phyloP scores from a whole-genome alignment of 2,329 filamentous ascomycete genomes.

The Ceratocystis diversiconidia region DNA sequence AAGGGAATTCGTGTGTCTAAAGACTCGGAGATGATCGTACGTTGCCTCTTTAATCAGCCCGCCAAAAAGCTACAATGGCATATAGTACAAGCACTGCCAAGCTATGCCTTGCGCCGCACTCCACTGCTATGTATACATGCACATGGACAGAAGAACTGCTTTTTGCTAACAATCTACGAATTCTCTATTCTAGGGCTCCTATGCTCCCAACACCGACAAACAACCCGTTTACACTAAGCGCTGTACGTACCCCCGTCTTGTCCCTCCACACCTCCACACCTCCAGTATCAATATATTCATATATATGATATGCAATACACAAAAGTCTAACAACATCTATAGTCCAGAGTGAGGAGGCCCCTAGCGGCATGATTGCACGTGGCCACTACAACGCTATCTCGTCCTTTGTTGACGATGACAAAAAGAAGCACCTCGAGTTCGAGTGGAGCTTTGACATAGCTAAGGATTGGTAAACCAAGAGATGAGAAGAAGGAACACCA shows the following conservation, averaged over 20 bases:
- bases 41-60: slow-evolving; percentile 24
- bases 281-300: not conserved
- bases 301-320: not conserved
- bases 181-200: slow-evolving; percentile 53
- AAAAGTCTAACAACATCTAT: not conserved
- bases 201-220: slow-evolving; percentile 81
- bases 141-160: not conserved
- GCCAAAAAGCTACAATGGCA: not conserved
- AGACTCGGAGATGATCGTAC: slow-evolving; percentile 94
- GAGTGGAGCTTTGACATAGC: slow-evolving; percentile 94
- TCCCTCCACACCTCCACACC: not conserved
- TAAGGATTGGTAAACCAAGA: slow-evolving; percentile 67
- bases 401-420: slow-evolving; percentile 90
- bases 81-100: too few relatives aligned
- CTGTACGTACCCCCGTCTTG: slow-evolving; percentile 45
- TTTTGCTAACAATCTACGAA: slow-evolving; percentile 21
- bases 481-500: not conserved
- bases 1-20: slow-evolving; percentile 79
- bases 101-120: not conserved
- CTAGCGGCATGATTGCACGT: slow-evolving; percentile 75
- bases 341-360: slow-evolving; percentile 88
- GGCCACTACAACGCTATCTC: slow-evolving; percentile 83
- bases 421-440: slow-evolving; percentile 78
- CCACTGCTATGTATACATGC: not conserved
- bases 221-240: slow-evolving; percentile 77